Percentiles rank a stretch among this genome's conserved stretches.
Evolutionary conservation across 1,284 basidiomycete species (phyloP).

Genomic region (Mrakiaceae sp.): DNA sequence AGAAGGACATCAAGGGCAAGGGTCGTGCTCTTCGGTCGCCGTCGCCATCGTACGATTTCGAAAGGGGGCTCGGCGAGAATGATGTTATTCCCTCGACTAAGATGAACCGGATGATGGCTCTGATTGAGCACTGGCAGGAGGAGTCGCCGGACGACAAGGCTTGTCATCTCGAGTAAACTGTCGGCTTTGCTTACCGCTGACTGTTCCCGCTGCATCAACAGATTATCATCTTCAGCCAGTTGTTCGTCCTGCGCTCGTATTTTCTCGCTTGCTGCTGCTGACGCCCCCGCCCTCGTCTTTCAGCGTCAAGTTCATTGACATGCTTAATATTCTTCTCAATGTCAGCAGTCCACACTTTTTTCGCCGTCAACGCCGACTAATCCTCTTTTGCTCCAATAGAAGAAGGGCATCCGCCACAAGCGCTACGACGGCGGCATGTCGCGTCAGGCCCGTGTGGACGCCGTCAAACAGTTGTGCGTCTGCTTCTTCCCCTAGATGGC

Average conservation of each 20-base stretch:
- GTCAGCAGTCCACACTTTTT: no score
- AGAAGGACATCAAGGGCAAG: not conserved
- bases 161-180: not conserved
- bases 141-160: slow-evolving; percentile 4
- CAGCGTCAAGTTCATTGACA: no score
- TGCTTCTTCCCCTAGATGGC: no score
- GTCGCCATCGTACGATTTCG: no score
- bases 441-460: slow-evolving; percentile 18
- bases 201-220: no score
- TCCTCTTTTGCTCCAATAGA: not conserved
- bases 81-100: not conserved
- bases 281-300: no score
- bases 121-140: slow-evolving; percentile 4
- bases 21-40: not conserved
- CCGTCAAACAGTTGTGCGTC: not conserved
- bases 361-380: no score
- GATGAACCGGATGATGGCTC: slow-evolving; percentile 4
- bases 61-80: not conserved
- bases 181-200: no score
- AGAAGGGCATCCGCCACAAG: not conserved
- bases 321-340: no score
- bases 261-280: no score
- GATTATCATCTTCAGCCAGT: no score
- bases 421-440: slow-evolving; percentile 32
- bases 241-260: no score